Evolutionary conservation across 352 stramenopile species (phyloP), one percentile per base, ranked within the genome.

Genomic region (Elongisporangium anandrum): DNA sequence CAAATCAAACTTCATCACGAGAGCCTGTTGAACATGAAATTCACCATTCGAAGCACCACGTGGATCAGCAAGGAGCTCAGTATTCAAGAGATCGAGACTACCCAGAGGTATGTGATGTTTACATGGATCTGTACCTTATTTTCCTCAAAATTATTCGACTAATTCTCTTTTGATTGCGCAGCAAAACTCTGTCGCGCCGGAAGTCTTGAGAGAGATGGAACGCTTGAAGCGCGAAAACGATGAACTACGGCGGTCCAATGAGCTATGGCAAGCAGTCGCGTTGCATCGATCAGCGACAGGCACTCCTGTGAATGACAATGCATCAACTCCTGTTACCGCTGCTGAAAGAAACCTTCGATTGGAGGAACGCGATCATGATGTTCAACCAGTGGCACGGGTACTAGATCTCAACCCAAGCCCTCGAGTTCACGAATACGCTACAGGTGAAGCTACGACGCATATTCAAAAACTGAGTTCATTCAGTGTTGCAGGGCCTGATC

Each of bases 191-290:
- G 54, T 24, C 3, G 56, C 72, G 4, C 63, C 64, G 10, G 79
- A 80, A 4, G 55, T 91, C 2, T 39, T 88, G 61, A 61, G 68
- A 21, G 81, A 89, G 51, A 86, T 86, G 53, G 81, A 88, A 52
- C 77, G 79, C 1, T 65, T 91, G 16, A 87, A 77, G 66, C 67
- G 68, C 20, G 81, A 91, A 45, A 91, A 91, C 59, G 75, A 88
- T 52, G 61, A 64, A 19, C 67, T 91, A 17, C 81, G 79, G 16
- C 70, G 70, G 17, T 91, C 79, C 17, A 91, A 91, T 26, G 79
- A 87, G 20, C 61, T 75, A 16, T 69, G 89, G 0, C 75, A 87
- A 67, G 77, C 76, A 24, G 68, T 65, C 64, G 65, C 63, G 34
- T 45, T 52, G 10, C 38, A 19, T 20, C 50, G 50, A 15, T 23